These are phyloP conservation scores for Imleria badia DNA, from an alignment of 768 basidiomycete genomes.

Conservation along the genomic window DNA sequence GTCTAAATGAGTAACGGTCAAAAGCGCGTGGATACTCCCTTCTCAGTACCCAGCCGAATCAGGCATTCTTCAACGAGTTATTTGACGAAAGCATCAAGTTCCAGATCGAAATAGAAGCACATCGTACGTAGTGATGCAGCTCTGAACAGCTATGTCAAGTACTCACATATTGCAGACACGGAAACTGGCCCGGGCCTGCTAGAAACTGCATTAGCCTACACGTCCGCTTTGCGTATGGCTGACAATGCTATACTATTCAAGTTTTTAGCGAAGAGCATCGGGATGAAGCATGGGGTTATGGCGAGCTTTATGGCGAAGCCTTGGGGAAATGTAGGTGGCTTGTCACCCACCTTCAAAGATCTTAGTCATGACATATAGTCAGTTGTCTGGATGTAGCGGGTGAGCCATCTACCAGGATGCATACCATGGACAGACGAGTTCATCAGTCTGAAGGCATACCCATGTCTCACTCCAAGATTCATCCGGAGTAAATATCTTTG, in stretches of 20 bases:
- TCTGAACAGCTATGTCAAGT: not conserved
- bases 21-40: slow-evolving; percentile 97
- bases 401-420: slow-evolving; percentile 31
- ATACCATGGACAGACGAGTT: slow-evolving; percentile 11
- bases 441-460: slow-evolving; percentile 59
- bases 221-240: slow-evolving; percentile 74
- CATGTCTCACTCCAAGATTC: slow-evolving; percentile 82
- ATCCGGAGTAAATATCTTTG: slow-evolving; percentile 77
- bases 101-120: slow-evolving; percentile 80
- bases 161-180: slow-evolving; percentile 55
- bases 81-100: slow-evolving; percentile 76
- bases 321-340: slow-evolving; percentile 75
- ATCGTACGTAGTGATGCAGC: slow-evolving; percentile 51
- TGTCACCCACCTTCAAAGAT: not conserved
- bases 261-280: slow-evolving; percentile 86
- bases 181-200: slow-evolving; percentile 90
- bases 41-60: slow-evolving; percentile 86
- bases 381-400: slow-evolving; percentile 98
- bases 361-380: slow-evolving; percentile 1
- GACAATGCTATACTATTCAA: slow-evolving; percentile 95
- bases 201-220: slow-evolving; percentile 87
- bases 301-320: slow-evolving; percentile 99
- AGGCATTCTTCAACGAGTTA: slow-evolving; percentile 84
- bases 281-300: slow-evolving; percentile 82
- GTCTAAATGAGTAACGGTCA: slow-evolving; percentile 3